A percentile compares a stretch with the other conserved stretches of the same genome.
Conservation (phyloP, 306 rosid genomes). For the Cucurbita argyrosperma region DNA sequence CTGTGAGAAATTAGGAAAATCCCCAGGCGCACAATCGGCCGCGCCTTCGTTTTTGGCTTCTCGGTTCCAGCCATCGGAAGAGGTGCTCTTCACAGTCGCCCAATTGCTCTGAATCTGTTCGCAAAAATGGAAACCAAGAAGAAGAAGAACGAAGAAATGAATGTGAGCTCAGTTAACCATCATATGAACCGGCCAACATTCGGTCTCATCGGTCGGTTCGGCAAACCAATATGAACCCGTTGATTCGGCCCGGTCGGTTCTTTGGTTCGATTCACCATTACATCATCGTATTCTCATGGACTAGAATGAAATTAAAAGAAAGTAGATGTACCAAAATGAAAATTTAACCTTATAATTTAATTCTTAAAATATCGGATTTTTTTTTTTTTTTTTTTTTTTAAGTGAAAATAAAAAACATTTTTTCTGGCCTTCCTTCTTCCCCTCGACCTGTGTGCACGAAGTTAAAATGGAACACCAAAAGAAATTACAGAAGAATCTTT, state of each 20-base stretch:
- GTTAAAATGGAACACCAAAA: not conserved
- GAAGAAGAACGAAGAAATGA: not conserved
- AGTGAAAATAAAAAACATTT: not conserved
- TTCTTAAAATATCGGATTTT: too few species aligned
- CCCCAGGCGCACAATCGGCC: conserved; percentile 63
- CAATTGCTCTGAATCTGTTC: not conserved
- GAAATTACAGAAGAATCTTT: not conserved
- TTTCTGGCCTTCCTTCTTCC: conserved; percentile 4
- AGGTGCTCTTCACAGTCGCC: not conserved
- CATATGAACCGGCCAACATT: not conserved
- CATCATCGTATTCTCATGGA: not conserved
- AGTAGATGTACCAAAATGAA: too few species aligned
- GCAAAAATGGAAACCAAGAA: not conserved
- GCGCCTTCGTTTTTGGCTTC: conserved; percentile 19
- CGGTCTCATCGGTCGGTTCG: not conserved
- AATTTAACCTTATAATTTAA: too few species aligned
- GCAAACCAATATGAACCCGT: not conserved
- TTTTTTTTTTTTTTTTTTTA: too few species aligned
- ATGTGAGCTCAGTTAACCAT: not conserved
- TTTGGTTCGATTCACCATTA: not conserved
- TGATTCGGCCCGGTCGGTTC: not conserved
- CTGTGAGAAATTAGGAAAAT: conserved; percentile 63
- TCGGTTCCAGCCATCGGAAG: conserved; percentile 22
- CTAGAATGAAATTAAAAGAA: too few species aligned
- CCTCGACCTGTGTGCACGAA: not conserved